Conservation (phyloP, 75 land plant species). For the Pinus albicaulis region DNA sequence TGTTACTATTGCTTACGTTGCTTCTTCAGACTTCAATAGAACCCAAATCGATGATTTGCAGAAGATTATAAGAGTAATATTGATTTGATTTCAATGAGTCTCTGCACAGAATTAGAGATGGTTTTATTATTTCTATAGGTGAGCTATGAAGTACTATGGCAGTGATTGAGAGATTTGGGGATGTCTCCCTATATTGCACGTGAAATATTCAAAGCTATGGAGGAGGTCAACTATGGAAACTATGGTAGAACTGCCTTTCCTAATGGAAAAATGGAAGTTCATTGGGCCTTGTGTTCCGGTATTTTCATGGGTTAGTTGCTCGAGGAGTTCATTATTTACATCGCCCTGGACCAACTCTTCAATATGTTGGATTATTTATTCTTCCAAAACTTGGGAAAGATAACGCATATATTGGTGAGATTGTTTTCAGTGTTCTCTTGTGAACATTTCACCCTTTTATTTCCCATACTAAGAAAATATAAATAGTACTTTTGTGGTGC, state of each 20-base stretch:
- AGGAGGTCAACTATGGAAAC: constrained; percentile 50
- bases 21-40: too few species aligned
- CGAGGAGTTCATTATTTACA: constrained; percentile 91
- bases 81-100: too few species aligned
- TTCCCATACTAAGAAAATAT: constrained; percentile 80
- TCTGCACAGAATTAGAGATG: too few species aligned
- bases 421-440: constrained; percentile 76
- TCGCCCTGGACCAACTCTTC: constrained; percentile 88
- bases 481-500: constrained; percentile 92
- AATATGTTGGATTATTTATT: constrained; percentile 77
- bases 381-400: constrained; percentile 90
- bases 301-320: constrained; percentile 95
- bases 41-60: too few species aligned
- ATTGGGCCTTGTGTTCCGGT: constrained; percentile 53
- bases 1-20: too few species aligned
- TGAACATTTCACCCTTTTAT: constrained; percentile 99
- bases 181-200: constrained; percentile 24
- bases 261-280: constrained; percentile 56
- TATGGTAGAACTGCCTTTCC: constrained; percentile 40
- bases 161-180: neutral
- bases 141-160: too few species aligned
- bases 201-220: constrained; percentile 53
- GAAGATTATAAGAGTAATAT: too few species aligned
- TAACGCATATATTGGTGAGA: constrained; percentile 85
- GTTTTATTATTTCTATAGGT: too few species aligned